Percentiles rank a stretch among this genome's conserved stretches.
phyloP scores from a whole-genome alignment of 1,139 yeast species.

The Protomyces lactucae-debilis region DNA sequence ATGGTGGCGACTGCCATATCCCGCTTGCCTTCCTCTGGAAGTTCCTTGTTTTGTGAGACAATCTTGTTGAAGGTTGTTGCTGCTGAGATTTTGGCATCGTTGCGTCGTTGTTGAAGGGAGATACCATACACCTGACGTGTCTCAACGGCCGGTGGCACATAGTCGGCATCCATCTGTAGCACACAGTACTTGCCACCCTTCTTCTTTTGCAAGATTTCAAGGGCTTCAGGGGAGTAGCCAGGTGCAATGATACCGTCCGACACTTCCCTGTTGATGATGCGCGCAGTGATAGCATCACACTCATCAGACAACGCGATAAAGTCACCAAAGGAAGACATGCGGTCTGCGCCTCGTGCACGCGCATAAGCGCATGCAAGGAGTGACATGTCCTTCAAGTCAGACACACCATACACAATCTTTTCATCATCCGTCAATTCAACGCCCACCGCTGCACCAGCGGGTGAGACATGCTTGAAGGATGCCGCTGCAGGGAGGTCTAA shows the following conservation, averaged over 20 bases:
- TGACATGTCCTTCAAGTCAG: conserved; percentile 67
- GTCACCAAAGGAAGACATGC: conserved; percentile 99
- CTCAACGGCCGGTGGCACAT: conserved; percentile 72
- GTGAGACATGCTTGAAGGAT: conserved; percentile 96
- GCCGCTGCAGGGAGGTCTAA: conserved; percentile 97
- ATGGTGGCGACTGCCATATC: conserved; percentile 96
- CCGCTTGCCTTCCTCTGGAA: conserved; percentile 85
- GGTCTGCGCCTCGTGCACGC: conserved; percentile 98
- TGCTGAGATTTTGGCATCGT: conserved; percentile 84
- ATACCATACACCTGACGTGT: conserved; percentile 95
- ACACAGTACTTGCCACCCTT: conserved; percentile 97
- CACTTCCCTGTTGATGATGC: conserved; percentile 93
- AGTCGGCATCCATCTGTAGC: conserved; percentile 87
- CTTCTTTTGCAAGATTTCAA: conserved; percentile 80
- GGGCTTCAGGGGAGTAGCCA: conserved; percentile 87
- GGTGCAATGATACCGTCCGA: conserved; percentile 99
- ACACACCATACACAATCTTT: conserved; percentile 91
- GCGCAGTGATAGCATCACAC: conserved; percentile 94
- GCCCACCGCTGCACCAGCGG: conserved; percentile 98
- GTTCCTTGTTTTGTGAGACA: conserved; percentile 75
- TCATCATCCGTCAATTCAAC: conserved; percentile 83
- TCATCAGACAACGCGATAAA: conserved; percentile 94
- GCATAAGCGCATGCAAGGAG: conserved; percentile 98
- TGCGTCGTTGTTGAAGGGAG: conserved; percentile 91
- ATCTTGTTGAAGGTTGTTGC: conserved; percentile 84